Evolutionary conservation across 1,284 basidiomycete genomes (phyloP), one percentile per base, ranked within the genome.

Genomic region (Cryptococcus sp.): DNA sequence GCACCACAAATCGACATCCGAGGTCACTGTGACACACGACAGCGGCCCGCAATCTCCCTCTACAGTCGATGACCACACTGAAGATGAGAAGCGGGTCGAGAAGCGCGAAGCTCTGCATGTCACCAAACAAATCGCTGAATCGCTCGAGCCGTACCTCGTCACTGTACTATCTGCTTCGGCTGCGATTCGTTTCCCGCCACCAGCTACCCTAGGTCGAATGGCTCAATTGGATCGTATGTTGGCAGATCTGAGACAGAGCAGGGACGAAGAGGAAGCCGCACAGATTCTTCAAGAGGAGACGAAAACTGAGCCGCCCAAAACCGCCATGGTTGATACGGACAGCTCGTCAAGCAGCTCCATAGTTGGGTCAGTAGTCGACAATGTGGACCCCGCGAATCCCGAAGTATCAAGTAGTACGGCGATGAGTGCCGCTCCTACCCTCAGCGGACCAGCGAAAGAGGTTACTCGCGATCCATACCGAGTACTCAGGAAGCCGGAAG

Each of bases 151-250:
- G 0, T 98, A 95, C 73, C 81, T 84, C 62, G 85, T 82, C 59
- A 93, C 90, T 0, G 90, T 92, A 66, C 88, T 96, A 23, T 95
- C 92, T 1, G 90, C 92, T 38, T 95, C 92, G 6, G 89, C 93
- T 0, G 91, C 91, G 0, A 81, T 97, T 42, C 86, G 90, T 13
- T 93, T 95, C 74, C 88, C 88, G 15, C 93, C 93, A 16, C 94
- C 94, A 1, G 87, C 90, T 68, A 89, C 92, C 2, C 85, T 98
- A 38, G 82, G 85, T 4, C 84, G 84, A 59, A 93, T 97, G 90
- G 90, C 90, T 67, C 86, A 91, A 64, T 81, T 95, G 10, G 91
- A 95, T 67, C 84, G 87, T 31, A 83, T 86, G 57, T 82, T 95
- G 19, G 80, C 83, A 27, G 81, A 82, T 44, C 83, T 87, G 7